Percentiles rank a stretch among this genome's conserved stretches.
Conservation (phyloP, 2,329 filamentous ascomycete species). For the Nigrospora sphaerica region DNA sequence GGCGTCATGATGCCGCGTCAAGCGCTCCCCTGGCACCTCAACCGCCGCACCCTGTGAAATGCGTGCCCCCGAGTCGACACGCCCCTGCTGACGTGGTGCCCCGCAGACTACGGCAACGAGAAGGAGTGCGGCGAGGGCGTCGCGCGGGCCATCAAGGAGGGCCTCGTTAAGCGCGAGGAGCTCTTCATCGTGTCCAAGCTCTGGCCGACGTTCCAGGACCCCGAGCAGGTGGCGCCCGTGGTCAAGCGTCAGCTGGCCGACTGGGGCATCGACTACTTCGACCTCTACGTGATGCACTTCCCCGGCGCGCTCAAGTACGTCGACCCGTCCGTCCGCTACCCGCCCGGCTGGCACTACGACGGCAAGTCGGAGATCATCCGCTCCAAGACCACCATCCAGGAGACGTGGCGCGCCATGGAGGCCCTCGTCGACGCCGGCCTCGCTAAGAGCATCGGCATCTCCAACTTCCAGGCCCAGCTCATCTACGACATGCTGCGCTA, state of each 20-base stretch:
- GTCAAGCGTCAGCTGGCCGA: constrained; percentile 70
- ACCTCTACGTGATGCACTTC: constrained; percentile 86
- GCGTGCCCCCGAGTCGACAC: neutral
- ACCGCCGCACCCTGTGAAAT: constrained; percentile 2
- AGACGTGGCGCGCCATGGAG: constrained; percentile 82
- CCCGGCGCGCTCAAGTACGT: constrained; percentile 81
- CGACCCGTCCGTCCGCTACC: constrained; percentile 71
- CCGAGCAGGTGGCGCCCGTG: constrained; percentile 69
- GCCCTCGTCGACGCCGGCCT: constrained; percentile 61
- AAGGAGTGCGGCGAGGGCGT: constrained; percentile 71
- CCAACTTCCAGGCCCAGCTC: constrained; percentile 74
- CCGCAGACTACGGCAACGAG: constrained; percentile 74
- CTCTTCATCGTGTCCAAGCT: constrained; percentile 92
- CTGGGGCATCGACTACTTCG: constrained; percentile 84
- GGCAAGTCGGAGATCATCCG: constrained; percentile 52
- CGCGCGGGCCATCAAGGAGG: constrained; percentile 72
- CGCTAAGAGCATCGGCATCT: constrained; percentile 68
- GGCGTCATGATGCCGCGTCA: neutral
- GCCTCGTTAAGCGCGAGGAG: constrained; percentile 74
- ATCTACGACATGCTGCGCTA: constrained; percentile 76
- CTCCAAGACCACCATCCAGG: constrained; percentile 65
- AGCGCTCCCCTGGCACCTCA: neutral
- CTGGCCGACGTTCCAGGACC: constrained; percentile 87
- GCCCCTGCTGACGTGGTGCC: neutral
- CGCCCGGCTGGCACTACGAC: constrained; percentile 69